Conservation (phyloP, 2,329 filamentous ascomycete species). For the Talaromyces atroroseus region DNA sequence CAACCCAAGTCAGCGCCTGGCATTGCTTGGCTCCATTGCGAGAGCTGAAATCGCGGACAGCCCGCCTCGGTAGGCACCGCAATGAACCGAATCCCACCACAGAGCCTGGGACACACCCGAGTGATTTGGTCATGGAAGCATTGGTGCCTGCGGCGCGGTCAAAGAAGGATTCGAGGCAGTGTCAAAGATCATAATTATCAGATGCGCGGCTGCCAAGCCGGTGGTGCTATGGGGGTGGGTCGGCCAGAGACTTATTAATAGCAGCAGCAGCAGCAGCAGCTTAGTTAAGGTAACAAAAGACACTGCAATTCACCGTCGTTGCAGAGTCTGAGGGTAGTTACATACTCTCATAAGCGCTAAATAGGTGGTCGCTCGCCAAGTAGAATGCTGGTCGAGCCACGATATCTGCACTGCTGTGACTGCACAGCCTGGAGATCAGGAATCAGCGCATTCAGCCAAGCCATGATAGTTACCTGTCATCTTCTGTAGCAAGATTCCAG, state of each 20-base stretch:
- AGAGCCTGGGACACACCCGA: not conserved
- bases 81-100: not conserved
- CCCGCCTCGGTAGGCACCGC: not conserved
- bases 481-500: too few species aligned
- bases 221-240: not conserved
- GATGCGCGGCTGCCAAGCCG: not conserved
- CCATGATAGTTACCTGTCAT: too few species aligned
- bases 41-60: slow-evolving; percentile 1
- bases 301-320: too few species aligned
- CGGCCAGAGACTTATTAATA: not conserved
- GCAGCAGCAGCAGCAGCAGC: too few species aligned
- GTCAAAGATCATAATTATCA: not conserved
- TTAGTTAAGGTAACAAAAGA: too few species aligned
- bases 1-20: slow-evolving; percentile 11
- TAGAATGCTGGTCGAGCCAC: too few species aligned
- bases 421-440: too few species aligned
- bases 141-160: not conserved
- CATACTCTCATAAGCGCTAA: too few species aligned
- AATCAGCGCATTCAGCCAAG: too few species aligned
- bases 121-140: slow-evolving; percentile 8
- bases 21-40: not conserved
- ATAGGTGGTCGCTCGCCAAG: too few species aligned
- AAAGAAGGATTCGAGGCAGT: not conserved
- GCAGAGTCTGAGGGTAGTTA: too few species aligned
- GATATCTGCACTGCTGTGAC: too few species aligned